Evolutionary conservation across 1,284 basidiomycete species (phyloP).

Genomic region (Fistulinella cinereoalba): DNA sequence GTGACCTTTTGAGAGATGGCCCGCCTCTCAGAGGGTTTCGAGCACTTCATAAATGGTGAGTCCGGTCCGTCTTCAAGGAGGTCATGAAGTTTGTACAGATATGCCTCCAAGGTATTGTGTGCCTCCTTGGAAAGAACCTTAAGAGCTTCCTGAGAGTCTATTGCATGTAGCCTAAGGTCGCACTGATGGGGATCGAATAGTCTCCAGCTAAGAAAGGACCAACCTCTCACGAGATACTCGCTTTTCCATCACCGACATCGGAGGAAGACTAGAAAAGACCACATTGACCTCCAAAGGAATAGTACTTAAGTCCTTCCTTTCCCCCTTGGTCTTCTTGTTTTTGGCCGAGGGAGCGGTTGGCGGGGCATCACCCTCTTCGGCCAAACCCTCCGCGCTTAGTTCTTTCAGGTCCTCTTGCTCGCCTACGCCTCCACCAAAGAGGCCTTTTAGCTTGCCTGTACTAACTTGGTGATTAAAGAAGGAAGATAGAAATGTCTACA

Average conservation of each 20-base stretch:
- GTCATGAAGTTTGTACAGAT: constrained; percentile 88
- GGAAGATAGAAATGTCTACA: constrained; percentile 19
- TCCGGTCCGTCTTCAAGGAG: constrained; percentile 67
- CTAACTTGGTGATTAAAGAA: constrained; percentile 12
- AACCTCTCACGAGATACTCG: constrained; percentile 65
- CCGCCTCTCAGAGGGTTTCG: constrained; percentile 67
- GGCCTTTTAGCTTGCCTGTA: constrained; percentile 76
- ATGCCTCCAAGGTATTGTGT: constrained; percentile 88
- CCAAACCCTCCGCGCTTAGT: constrained; percentile 17
- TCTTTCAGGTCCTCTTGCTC: constrained; percentile 27
- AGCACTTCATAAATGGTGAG: constrained; percentile 78
- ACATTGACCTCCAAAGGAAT: constrained; percentile 64
- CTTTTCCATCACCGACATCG: constrained; percentile 75
- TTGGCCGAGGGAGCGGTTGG: constrained; percentile 22
- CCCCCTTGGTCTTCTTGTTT: constrained; percentile 40
- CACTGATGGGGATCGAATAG: constrained; percentile 1
- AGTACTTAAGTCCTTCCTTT: constrained; percentile 44
- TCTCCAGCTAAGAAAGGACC: background rate
- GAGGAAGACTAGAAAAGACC: constrained; percentile 61
- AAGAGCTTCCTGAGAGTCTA: constrained; percentile 75
- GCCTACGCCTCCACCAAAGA: constrained; percentile 65
- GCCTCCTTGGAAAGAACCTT: constrained; percentile 86
- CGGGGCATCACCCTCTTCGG: constrained; percentile 24
- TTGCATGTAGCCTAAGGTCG: constrained; percentile 62
- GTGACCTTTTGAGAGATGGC: constrained; percentile 60